Percentiles rank a stretch among this genome's conserved stretches.
Conservation (phyloP, 208 protist genomes). For the Sergeia podlipaevii region DNA sequence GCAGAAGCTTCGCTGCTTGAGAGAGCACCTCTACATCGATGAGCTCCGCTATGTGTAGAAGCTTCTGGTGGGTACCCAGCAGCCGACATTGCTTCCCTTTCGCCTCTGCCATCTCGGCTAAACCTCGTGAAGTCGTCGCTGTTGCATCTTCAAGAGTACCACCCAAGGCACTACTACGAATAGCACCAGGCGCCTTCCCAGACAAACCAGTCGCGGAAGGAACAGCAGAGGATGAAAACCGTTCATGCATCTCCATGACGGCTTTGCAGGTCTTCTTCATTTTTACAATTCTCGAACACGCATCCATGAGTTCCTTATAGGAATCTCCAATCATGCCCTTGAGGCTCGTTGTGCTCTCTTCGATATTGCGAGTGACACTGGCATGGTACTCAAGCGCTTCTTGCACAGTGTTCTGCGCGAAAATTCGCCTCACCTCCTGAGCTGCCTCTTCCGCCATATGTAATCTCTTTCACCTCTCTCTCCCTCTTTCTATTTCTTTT, state of each 20-base stretch:
- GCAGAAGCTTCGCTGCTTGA: too few species aligned
- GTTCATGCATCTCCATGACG: constrained; percentile 29
- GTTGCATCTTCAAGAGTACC: too few species aligned
- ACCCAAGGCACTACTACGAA: too few species aligned
- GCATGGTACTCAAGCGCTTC: constrained; percentile 48
- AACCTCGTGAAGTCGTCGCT: too few species aligned
- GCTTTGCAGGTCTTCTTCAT: constrained; percentile 43
- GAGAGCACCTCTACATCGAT: too few species aligned
- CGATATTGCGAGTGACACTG: constrained; percentile 47
- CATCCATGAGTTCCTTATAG: constrained; percentile 47
- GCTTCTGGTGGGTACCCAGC: too few species aligned
- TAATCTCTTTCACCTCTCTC: neutral
- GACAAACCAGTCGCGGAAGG: neutral
- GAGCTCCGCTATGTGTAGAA: too few species aligned
- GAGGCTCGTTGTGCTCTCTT: constrained; percentile 42
- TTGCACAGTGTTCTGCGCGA: constrained; percentile 46
- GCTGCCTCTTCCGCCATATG: constrained; percentile 53
- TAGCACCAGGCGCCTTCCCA: too few species aligned
- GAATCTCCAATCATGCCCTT: constrained; percentile 48
- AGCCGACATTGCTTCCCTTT: too few species aligned
- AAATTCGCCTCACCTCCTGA: constrained; percentile 60
- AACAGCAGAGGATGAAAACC: neutral
- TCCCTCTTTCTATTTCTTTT: constrained; percentile 7
- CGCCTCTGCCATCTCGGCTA: too few species aligned
- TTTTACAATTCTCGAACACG: constrained; percentile 51